Base-by-base conservation (phyloP, 108 stramenopile species). In the Stephanodiscus triporus region DNA sequence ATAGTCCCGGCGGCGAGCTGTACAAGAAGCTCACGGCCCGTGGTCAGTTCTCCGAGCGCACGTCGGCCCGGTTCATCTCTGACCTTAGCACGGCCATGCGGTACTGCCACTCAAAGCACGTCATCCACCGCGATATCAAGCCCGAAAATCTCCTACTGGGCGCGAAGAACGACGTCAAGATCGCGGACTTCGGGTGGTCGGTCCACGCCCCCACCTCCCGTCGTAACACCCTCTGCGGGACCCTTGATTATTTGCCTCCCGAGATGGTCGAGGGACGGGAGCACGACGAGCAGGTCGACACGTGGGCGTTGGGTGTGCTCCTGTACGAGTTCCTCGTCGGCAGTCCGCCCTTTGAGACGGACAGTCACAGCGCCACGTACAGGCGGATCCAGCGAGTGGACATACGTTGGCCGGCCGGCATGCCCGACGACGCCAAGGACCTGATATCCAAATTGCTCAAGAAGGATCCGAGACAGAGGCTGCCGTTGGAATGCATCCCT, bases 171-270 rank as follows among this genome's bases (percentile, higher is more conserved):
- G 97, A 98, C 68, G 88, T 99, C 43, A 99, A 99, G 86, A 98
- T 99, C 72, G 99, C 99, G 11, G 99, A 99, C 82, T 99, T 99
- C 77, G 99, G 99, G 26, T 99, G 99, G 99, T 95, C 95, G 20
- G 97, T 98, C 38, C 99, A 99, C 74, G 96, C 98, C 7, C 97
- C 97, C 19, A 92, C 96, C 17, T 86, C 87, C 27, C 78, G 97
- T 58, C 85, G 97, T 42, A 95, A 90, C 63, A 98, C 97, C 4
- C 83, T 98, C n/a, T 99, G 99, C 76, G 99, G 99, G 32, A 99
- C 99, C 0, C 82, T 99, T 20, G 98, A 98, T 70, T 99, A 99
- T 71, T 79, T 99, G 23, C 97, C 99, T 30, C 99, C 99, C 11
- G 99, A 99, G 66, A 99, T 99, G 97, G 95, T 99, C 27, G 97